Evolutionary conservation across 331 rosid species (phyloP).

Genomic region (Quercus lobata): DNA sequence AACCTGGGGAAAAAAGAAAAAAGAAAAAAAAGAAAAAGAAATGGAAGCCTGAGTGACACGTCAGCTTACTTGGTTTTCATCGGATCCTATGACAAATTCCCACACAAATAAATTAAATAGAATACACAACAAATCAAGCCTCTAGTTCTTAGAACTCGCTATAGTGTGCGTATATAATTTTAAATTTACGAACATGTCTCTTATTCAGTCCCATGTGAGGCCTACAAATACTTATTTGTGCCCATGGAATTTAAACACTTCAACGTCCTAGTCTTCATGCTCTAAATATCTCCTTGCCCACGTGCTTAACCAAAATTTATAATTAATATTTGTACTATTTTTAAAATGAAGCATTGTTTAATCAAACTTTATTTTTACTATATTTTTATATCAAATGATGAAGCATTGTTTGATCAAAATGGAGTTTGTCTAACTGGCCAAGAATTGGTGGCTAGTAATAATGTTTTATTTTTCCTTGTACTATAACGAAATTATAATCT

Average conservation of each 20-base stretch:
- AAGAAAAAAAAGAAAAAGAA: neutral
- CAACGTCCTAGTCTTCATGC: neutral
- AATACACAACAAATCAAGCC: neutral
- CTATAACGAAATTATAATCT: neutral
- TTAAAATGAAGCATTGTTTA: neutral
- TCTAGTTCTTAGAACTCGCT: neutral
- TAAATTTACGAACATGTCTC: neutral
- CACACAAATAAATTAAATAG: neutral
- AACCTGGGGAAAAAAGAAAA: no score
- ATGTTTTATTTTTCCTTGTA: neutral
- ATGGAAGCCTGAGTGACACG: neutral
- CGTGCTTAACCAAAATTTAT: slow-evolving; percentile 27
- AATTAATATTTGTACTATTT: neutral
- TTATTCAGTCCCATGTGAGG: slow-evolving; percentile 20
- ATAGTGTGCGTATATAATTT: neutral
- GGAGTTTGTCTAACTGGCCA: slow-evolving; percentile 2
- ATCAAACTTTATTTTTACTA: neutral
- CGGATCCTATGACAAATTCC: slow-evolving; percentile 7
- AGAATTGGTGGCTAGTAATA: neutral
- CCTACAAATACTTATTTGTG: neutral
- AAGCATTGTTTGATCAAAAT: neutral
- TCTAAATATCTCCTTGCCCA: slow-evolving; percentile 6
- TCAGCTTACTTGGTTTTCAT: neutral
- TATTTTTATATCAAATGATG: neutral
- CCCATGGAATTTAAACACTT: neutral